These are phyloP conservation scores for Bolboschoenus planiculmis DNA, from an alignment of 176 grass and related monocot genomes.

Conservation along the genomic window DNA sequence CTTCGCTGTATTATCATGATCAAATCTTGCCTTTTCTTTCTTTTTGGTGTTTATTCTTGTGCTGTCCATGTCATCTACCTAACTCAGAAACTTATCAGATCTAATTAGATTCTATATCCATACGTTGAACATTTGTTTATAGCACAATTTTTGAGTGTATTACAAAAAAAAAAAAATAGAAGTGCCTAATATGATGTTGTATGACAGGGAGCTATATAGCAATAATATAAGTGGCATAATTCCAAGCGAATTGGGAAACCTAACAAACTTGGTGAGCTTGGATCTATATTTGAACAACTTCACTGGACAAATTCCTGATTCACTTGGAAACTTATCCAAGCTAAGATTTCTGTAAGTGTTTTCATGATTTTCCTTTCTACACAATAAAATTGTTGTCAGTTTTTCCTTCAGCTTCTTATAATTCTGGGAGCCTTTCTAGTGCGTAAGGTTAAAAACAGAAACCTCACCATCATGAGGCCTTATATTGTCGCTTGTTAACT, in stretches of 20 bases:
- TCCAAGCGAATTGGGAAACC: constrained; percentile 73
- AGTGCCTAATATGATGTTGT: constrained; percentile 25
- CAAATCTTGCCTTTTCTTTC: not conserved
- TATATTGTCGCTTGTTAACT: not conserved
- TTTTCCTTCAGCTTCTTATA: not conserved
- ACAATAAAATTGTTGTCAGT: not conserved
- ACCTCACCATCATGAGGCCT: not conserved
- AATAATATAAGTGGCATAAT: constrained; percentile 82
- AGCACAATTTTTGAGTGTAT: not conserved
- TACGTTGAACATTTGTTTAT: not conserved
- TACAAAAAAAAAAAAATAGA: not conserved
- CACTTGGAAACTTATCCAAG: constrained; percentile 72
- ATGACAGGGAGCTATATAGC: constrained; percentile 80
- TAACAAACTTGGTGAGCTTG: constrained; percentile 86
- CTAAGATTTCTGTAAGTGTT: constrained; percentile 78
- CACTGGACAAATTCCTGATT: constrained; percentile 61
- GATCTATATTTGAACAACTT: constrained; percentile 90
- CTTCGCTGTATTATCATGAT: not conserved
- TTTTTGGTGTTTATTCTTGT: not conserved
- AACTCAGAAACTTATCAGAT: not conserved
- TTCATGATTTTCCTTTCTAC: not conserved
- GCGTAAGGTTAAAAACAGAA: not conserved
- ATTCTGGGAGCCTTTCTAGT: not conserved
- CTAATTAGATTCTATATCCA: not conserved
- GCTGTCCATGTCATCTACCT: not conserved